Evolutionary conservation across 75 land plant genomes (phyloP).

Genomic region (Sequoia sempervirens): DNA sequence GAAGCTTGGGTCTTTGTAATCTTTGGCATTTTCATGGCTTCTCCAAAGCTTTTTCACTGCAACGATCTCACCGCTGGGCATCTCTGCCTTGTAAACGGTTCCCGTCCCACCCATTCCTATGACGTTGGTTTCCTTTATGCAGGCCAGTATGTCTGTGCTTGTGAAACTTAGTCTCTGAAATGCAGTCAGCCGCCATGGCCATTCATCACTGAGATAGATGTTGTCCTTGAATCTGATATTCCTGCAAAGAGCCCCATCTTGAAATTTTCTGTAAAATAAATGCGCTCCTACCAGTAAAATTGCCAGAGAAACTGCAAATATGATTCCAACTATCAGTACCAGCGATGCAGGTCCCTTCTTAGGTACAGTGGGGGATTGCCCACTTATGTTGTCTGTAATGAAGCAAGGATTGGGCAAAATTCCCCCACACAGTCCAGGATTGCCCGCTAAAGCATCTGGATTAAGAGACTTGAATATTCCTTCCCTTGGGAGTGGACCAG

Average conservation of each 20-base stretch:
- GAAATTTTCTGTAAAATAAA: conserved; percentile 32
- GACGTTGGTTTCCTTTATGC: conserved; percentile 64
- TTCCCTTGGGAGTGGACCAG: conserved; percentile 63
- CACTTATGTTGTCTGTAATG: not conserved
- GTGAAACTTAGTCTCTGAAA: conserved; percentile 71
- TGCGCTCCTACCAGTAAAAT: conserved; percentile 20
- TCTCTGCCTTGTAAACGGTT: conserved; percentile 74
- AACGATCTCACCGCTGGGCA: conserved; percentile 35
- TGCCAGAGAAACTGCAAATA: conserved; percentile 22
- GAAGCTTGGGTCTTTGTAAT: conserved; percentile 23
- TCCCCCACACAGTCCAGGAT: conserved; percentile 76
- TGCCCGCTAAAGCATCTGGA: conserved; percentile 66
- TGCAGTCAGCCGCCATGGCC: conserved; percentile 72
- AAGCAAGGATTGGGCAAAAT: conserved; percentile 45
- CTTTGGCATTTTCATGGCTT: conserved; percentile 17
- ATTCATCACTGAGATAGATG: conserved; percentile 24
- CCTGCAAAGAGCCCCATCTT: conserved; percentile 17
- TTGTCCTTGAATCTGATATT: conserved; percentile 19
- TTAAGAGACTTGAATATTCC: conserved; percentile 62
- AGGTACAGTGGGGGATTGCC: not conserved
- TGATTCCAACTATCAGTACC: conserved; percentile 37
- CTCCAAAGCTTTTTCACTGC: conserved; percentile 76
- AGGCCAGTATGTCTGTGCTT: conserved; percentile 55
- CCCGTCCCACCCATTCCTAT: conserved; percentile 80
- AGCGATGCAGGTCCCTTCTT: conserved; percentile 6